Base-by-base conservation (phyloP, 805 yeast species). In the Yamadazyma paraphyllophila region DNA sequence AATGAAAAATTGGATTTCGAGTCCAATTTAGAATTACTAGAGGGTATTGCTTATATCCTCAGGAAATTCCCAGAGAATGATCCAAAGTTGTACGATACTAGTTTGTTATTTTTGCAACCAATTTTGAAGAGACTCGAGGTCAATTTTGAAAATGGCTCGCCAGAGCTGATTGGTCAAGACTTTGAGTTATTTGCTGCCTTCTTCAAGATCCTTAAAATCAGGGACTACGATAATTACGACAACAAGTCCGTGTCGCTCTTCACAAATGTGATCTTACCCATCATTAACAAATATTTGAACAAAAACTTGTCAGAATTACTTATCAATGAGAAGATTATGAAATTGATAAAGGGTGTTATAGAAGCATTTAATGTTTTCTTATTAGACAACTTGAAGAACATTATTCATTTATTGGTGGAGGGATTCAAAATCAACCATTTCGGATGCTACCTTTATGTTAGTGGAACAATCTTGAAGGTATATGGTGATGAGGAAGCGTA, bases 391-490 rank as follows among this genome's bases (percentile, higher is more conserved):
- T 67, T 91, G 14, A 77, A 81, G 2, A 73, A 78, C 11, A 76
- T 89, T 32, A 88, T 89, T 1, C 82, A 77, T 44, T 65, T 83
- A 40, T 73, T 90, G 45, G 83, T 80, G 15, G 73, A 74, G 32
- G 94, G 95, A 1, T 91, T 89, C 66, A 74, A 81, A 37, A 66
- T 67, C 24, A 84, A 85, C 15, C 78, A 81, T 30, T 79, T 69
- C 57, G 97, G 97, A 3, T 88, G 96, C 61, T 90, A 85, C 59
- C 67, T 91, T 45, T 91, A 96, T 94, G 92, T 88, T 11, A 83
- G 96, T 2, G 97, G 97, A 7, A 74, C 85, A 8, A 69, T 90
- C 24, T 80, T 87, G 43, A 80, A 87, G 46, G 92, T 88, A 49
- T 91, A 75, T 63, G 81, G 83, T 26, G 84, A 82, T 52, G 81